Evolutionary conservation across 768 basidiomycete genomes (phyloP), one percentile per base, ranked within the genome.

Genomic region (Psilocybe cyanescens): DNA sequence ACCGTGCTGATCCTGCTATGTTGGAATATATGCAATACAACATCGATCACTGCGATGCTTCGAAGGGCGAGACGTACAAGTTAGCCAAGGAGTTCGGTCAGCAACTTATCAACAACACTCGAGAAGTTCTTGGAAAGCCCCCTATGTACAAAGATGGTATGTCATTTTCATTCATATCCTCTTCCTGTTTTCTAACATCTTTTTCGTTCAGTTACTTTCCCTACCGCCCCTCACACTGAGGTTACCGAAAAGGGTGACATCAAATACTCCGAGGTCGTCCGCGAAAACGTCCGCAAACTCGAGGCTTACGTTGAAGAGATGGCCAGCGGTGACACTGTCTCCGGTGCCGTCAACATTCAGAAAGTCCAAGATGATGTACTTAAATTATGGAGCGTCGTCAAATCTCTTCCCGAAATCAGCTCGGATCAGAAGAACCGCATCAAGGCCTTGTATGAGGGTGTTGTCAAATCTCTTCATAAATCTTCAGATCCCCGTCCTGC

Each of bases 231-330:
- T 39, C 88, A 89, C 70, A 99, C 97, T 6, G 94, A 96, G 72
- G 91, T 99, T 67, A 94, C 89, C 8, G 88, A 86, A 51, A 94
- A 93, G 78, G 97, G 97, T 24, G 96, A 99, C 58, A 95, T 99
- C 65, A 82, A 97, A 58, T 95, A 96, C 78, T 86, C 90, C 4
- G 97, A 99, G 75, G 92, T 98, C 60, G 93, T 94, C 62, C 93
- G 97, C 52, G 92, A 97, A 72, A 93, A 94, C 60, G 97, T 99
- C 48, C 91, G 97, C 69, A 98, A 99, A 78, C 83, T 99, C 47
- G 97, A 99, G 76, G 94, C 95, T 1, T 99, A 99, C 69, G 97
- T 94, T 57, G 89, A 95, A 70, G 95, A 99, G 78, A 99, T 99
- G 97, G 95, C 97, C 1, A 94, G 92, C 61, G 94, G 95, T 2